Evolutionary conservation across 1,139 yeast genomes (phyloP), one percentile per base, ranked within the genome.

Genomic region (Saccharomycopsis crataegensis): DNA sequence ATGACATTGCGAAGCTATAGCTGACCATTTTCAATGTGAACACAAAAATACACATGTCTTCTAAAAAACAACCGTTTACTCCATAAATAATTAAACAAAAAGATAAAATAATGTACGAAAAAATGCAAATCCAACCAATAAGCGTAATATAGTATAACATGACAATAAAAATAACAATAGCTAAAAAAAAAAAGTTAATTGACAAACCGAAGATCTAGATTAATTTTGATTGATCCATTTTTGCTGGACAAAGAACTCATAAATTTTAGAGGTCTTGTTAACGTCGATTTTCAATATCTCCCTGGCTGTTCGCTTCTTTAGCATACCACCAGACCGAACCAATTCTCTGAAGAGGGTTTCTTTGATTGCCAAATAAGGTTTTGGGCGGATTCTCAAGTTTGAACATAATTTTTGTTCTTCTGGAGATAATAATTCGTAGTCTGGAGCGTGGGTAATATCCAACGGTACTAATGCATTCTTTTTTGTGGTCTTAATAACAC

Each of bases 291-390:
- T 87, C 57, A 89, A 70, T 56, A 90, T 72, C 59, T 85, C 96
- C 61, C 91, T 77, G 8, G 96, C 94, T 47, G 86, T 85, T 64
- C 87, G 85, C 70, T 86, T 85, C 70, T 87, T 87, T 64, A 93
- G 69, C 6, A 78, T 70, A 8, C 98, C 98, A 48, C 95, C 95
- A 47, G 87, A 84, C 60, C 88, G 82, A 43, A 91, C 73, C 34
- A 95, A 81, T 65, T 91, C 97, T 62, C 94, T 80, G 75, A 93
- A 89, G 56, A 93, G 70, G n/a, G 90, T 83, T 65, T 89, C 96
- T 65, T 93, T 93, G 60, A 93, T 88, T 2, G 96, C 96, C 59
- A 94, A 72, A 65, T 91, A 93, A 1, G 98, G 96, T 66, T 93
- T 93, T 11, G 99, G 99, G 58, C 86, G 70, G 11, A 94, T 84